These are phyloP conservation scores for Aureobasidium vineae DNA, from an alignment of 2,329 filamentous ascomycete genomes.

Conservation along the genomic window DNA sequence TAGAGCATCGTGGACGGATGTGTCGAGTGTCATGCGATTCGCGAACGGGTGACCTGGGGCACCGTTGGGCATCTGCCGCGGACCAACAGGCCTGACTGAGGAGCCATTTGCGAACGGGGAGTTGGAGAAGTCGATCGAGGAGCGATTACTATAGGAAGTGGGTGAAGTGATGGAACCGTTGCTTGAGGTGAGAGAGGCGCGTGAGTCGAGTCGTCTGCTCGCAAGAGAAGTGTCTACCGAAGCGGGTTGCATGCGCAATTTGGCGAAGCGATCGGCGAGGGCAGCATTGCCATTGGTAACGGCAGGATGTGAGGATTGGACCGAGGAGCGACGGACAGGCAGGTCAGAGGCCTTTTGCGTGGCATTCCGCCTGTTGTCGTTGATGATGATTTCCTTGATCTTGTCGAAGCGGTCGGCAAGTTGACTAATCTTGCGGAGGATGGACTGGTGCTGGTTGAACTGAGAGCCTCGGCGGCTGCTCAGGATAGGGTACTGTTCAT, in stretches of 20 bases:
- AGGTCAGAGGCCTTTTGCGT: conserved; percentile 41
- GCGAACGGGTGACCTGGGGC: conserved; percentile 21
- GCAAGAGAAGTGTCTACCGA: conserved; percentile 26
- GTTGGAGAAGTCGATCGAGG: conserved; percentile 32
- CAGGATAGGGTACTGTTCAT: conserved; percentile 62
- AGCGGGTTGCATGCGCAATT: conserved; percentile 31
- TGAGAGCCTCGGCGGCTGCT: conserved; percentile 10
- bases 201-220: conserved; percentile 32
- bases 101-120: conserved; percentile 5
- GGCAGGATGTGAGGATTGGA: conserved; percentile 5
- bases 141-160: conserved; percentile 32
- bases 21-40: conserved; percentile 48
- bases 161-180: conserved; percentile 39
- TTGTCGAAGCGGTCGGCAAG: conserved; percentile 46
- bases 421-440: conserved; percentile 39
- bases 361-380: conserved; percentile 57
- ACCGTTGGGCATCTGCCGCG: conserved; percentile 54
- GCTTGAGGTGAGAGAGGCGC: conserved; percentile 34
- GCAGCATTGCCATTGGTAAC: conserved; percentile 46
- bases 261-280: conserved; percentile 38
- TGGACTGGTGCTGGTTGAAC: background rate
- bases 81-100: conserved; percentile 43
- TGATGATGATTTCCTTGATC: conserved; percentile 53
- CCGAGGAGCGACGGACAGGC: conserved; percentile 30
- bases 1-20: conserved; percentile 55